Evolutionary conservation across 306 rosid species (phyloP).

Genomic region (Boehmeria nivea): DNA sequence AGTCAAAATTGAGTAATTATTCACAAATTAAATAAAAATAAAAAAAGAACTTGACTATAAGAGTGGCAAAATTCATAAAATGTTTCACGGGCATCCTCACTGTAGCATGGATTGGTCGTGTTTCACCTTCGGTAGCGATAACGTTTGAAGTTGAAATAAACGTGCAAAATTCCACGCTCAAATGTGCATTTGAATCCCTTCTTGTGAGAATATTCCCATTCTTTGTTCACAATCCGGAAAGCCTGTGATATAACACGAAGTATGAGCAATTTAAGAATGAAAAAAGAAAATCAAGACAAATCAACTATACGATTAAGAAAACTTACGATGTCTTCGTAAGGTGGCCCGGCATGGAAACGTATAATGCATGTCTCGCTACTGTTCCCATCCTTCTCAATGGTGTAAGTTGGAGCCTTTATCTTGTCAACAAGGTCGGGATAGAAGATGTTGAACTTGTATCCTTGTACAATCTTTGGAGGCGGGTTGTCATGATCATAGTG

Average conservation of each 20-base stretch:
- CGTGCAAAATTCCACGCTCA: conserved; percentile 85
- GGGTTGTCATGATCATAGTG: conserved; percentile 98
- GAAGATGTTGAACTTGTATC: conserved; percentile 87
- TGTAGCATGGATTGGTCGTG: too few relatives aligned
- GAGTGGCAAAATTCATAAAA: background rate
- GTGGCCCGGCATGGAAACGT: conserved; percentile 93
- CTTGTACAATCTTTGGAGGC: conserved; percentile 96
- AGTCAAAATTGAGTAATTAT: background rate
- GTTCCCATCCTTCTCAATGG: conserved; percentile 89
- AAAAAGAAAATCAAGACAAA: background rate
- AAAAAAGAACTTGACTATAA: background rate
- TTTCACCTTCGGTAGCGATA: conserved; percentile 75
- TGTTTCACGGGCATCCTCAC: too few relatives aligned
- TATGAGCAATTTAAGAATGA: too few relatives aligned
- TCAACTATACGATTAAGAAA: conserved; percentile 15
- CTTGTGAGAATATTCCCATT: conserved; percentile 90
- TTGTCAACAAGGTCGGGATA: conserved; percentile 97
- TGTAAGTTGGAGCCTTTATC: conserved; percentile 76
- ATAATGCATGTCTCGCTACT: conserved; percentile 86
- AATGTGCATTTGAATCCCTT: conserved; percentile 90
- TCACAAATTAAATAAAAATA: background rate
- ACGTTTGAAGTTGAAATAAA: conserved; percentile 87
- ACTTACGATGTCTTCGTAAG: conserved; percentile 85
- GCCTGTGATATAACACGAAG: conserved; percentile 36
- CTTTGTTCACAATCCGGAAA: conserved; percentile 86